Evolutionary conservation across 148 eudicot genomes (phyloP).

Genomic region (Polygonum aviculare): DNA sequence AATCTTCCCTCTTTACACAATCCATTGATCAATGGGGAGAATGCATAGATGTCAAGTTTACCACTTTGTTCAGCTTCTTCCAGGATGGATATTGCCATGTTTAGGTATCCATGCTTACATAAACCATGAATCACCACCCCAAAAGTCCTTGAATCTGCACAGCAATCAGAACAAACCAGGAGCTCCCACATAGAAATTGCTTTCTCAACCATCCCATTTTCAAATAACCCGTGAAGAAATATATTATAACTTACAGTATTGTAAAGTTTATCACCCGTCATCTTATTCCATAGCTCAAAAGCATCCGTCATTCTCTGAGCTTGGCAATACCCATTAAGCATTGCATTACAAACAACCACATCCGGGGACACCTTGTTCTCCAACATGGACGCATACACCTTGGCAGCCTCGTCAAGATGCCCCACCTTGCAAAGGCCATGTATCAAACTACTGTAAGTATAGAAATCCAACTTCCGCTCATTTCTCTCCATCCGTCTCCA

Average conservation of each 20-base stretch:
- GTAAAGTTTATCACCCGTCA: slow-evolving; percentile 42
- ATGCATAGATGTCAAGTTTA: slow-evolving; percentile 40
- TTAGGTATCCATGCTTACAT: slow-evolving; percentile 48
- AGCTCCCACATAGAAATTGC: slow-evolving; percentile 55
- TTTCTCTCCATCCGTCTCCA: slow-evolving; percentile 62
- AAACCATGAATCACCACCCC: slow-evolving; percentile 64
- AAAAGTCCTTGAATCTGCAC: slow-evolving; percentile 53
- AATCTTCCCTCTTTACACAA: slow-evolving; percentile 50
- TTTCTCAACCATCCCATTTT: slow-evolving; percentile 45
- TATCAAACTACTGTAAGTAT: slow-evolving; percentile 64
- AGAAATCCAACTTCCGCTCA: slow-evolving; percentile 50
- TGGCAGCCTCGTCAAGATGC: slow-evolving; percentile 46
- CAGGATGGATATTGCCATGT: slow-evolving; percentile 48
- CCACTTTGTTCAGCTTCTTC: slow-evolving; percentile 37
- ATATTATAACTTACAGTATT: slow-evolving; percentile 57
- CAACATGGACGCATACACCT: slow-evolving; percentile 45
- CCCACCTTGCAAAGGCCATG: slow-evolving; percentile 63
- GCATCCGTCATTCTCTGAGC: slow-evolving; percentile 38
- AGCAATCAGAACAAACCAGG: slow-evolving; percentile 27
- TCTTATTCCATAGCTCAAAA: slow-evolving; percentile 53
- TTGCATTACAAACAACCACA: slow-evolving; percentile 46
- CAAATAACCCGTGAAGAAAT: slow-evolving; percentile 56
- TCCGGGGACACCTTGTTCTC: slow-evolving; percentile 49
- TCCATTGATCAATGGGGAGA: slow-evolving; percentile 54
- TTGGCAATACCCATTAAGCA: slow-evolving; percentile 68